Percentiles rank a stretch among this genome's conserved stretches.
Evolutionary conservation across 805 yeast species (phyloP).

Genomic region (Zygoascus ofunaensis): DNA sequence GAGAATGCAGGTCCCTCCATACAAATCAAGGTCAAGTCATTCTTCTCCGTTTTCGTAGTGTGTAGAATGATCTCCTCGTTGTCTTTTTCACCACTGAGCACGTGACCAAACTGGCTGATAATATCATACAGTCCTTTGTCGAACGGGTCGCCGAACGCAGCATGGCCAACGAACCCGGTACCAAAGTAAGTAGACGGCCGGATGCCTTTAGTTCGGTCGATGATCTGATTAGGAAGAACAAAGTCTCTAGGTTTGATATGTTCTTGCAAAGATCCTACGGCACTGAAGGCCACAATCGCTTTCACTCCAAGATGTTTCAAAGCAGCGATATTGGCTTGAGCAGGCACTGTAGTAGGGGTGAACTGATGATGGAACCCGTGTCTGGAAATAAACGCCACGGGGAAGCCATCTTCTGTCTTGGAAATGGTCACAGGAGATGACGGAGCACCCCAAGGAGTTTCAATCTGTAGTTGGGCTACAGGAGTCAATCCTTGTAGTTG

Average conservation of each 20-base stretch:
- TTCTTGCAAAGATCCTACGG: slow-evolving; percentile 89
- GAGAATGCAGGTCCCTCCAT: slow-evolving; percentile 99
- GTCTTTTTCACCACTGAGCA: slow-evolving; percentile 41
- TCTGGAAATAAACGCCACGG: slow-evolving; percentile 89
- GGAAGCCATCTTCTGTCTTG: slow-evolving; percentile 64
- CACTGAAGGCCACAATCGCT: slow-evolving; percentile 84
- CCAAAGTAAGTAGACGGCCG: slow-evolving; percentile 85
- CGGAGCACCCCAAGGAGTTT: slow-evolving; percentile 97
- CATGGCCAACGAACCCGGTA: slow-evolving; percentile 92
- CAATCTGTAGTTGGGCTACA: slow-evolving; percentile 69
- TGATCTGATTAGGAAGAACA: slow-evolving; percentile 91
- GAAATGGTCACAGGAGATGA: slow-evolving; percentile 90
- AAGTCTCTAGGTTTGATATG: slow-evolving; percentile 92
- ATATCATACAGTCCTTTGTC: slow-evolving; percentile 62
- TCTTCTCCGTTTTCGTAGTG: slow-evolving; percentile 54
- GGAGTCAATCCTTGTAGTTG: slow-evolving; percentile 73
- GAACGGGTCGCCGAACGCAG: slow-evolving; percentile 95
- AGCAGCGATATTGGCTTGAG: slow-evolving; percentile 92
- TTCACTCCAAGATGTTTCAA: slow-evolving; percentile 78
- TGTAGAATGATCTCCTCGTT: slow-evolving; percentile 46
- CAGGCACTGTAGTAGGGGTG: slow-evolving; percentile 87
- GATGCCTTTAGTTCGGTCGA: slow-evolving; percentile 94
- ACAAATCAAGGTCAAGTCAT: slow-evolving; percentile 78
- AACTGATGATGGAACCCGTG: slow-evolving; percentile 88
- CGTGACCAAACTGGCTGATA: slow-evolving; percentile 50